A percentile compares a stretch with the other conserved stretches of the same genome.
Conservation (phyloP, 129 eudicot species). For the Cynara cardunculus region DNA sequence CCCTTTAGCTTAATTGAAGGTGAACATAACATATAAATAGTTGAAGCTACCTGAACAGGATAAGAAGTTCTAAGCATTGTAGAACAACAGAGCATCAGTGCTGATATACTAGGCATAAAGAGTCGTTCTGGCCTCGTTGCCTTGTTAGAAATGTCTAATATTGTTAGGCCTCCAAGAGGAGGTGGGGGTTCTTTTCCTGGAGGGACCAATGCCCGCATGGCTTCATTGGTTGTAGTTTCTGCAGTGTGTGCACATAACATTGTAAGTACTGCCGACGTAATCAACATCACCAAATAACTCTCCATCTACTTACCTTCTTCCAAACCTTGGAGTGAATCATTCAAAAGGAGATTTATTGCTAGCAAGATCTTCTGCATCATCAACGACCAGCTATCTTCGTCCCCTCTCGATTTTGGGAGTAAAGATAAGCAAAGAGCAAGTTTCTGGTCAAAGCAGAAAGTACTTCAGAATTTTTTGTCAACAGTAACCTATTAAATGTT, state of each 20-base stretch:
- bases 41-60: conserved; percentile 60
- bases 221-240: conserved; percentile 52
- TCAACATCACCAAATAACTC: conserved; percentile 4
- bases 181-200: conserved; percentile 73
- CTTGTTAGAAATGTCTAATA: conserved; percentile 33
- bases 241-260: conserved; percentile 19
- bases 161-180: conserved; percentile 61
- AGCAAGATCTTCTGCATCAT: conserved; percentile 80
- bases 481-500: not conserved
- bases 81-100: conserved; percentile 65
- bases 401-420: conserved; percentile 90
- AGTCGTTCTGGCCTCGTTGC: conserved; percentile 48
- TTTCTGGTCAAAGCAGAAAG: conserved; percentile 45
- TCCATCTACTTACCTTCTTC: conserved; percentile 62
- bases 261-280: conserved; percentile 9
- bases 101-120: conserved; percentile 48
- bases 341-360: conserved; percentile 49
- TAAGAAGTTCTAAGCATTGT: conserved; percentile 67
- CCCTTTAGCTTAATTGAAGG: not conserved
- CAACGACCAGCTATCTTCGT: conserved; percentile 79
- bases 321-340: conserved; percentile 69
- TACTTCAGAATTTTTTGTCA: not conserved
- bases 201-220: conserved; percentile 51
- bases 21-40: not conserved
- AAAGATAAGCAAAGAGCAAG: conserved; percentile 66